These are phyloP conservation scores for Zostera marina DNA, from an alignment of 116 monocot genomes.

Conservation along the genomic window DNA sequence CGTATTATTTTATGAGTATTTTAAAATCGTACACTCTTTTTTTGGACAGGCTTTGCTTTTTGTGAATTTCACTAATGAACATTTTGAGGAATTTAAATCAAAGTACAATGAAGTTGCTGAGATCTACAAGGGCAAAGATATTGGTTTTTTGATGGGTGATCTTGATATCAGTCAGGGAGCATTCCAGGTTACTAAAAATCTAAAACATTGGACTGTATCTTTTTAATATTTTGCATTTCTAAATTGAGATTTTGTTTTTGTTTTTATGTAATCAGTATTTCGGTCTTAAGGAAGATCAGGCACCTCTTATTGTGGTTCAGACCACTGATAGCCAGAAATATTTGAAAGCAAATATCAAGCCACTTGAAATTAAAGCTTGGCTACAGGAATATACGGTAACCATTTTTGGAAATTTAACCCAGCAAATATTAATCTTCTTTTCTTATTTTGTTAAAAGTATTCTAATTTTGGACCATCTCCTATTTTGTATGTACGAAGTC, in stretches of 20 bases:
- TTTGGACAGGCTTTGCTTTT: conserved; percentile 58
- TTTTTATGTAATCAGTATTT: conserved; percentile 40
- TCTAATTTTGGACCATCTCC: too few species aligned
- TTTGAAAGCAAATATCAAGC: conserved; percentile 50
- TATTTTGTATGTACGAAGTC: neutral
- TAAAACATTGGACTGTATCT: neutral
- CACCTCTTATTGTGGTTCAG: conserved; percentile 64
- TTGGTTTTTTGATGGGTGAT: conserved; percentile 84
- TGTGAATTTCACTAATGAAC: conserved; percentile 40
- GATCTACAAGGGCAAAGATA: conserved; percentile 39
- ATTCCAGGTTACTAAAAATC: conserved; percentile 46
- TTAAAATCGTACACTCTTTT: neutral
- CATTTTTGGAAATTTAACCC: neutral
- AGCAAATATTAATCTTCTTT: too few species aligned
- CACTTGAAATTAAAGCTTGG: conserved; percentile 58
- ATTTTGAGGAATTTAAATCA: conserved; percentile 53
- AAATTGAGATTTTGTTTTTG: conserved; percentile 23
- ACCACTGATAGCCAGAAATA: conserved; percentile 49
- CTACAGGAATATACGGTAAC: conserved; percentile 60
- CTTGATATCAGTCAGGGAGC: conserved; percentile 64
- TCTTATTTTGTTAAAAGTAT: too few species aligned
- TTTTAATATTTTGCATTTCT: neutral
- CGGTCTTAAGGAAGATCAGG: conserved; percentile 68
- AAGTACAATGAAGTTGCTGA: conserved; percentile 48
- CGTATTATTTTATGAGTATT: neutral